Conservation (phyloP, 331 rosid species). For the Malus hybrid region DNA sequence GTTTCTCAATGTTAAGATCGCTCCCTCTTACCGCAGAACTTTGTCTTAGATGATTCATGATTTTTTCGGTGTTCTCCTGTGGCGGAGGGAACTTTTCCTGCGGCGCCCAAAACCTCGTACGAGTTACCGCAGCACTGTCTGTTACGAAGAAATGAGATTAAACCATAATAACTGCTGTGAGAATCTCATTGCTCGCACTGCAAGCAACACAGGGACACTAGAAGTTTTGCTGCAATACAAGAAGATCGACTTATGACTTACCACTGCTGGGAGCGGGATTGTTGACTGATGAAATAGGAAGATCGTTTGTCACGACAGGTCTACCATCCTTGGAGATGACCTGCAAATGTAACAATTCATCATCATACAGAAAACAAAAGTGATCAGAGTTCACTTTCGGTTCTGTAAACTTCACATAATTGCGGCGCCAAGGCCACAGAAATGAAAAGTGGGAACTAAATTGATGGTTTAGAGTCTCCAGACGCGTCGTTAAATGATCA, state of each 20-base stretch:
- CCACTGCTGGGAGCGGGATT: constrained; percentile 31
- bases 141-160: constrained; percentile 16
- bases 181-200: neutral
- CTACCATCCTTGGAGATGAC: constrained; percentile 64
- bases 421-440: neutral
- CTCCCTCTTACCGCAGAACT: constrained; percentile 17
- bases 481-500: neutral
- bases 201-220: constrained; percentile 5
- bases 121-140: constrained; percentile 19
- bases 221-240: neutral
- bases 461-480: neutral
- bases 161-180: neutral
- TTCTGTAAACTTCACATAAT: neutral
- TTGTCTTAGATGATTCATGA: constrained; percentile 29
- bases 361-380: neutral
- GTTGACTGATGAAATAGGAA: constrained; percentile 14
- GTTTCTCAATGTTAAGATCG: constrained; percentile 10
- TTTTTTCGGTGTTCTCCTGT: constrained; percentile 41
- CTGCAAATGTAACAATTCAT: constrained; percentile 30
- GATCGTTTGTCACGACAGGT: constrained; percentile 25
- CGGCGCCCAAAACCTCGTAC: constrained; percentile 11
- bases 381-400: neutral
- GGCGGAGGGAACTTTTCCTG: constrained; percentile 13
- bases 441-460: neutral
- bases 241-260: constrained; percentile 16